These are phyloP conservation scores for Lepidium didymum DNA, from an alignment of 345 rosid genomes.

Conservation along the genomic window DNA sequence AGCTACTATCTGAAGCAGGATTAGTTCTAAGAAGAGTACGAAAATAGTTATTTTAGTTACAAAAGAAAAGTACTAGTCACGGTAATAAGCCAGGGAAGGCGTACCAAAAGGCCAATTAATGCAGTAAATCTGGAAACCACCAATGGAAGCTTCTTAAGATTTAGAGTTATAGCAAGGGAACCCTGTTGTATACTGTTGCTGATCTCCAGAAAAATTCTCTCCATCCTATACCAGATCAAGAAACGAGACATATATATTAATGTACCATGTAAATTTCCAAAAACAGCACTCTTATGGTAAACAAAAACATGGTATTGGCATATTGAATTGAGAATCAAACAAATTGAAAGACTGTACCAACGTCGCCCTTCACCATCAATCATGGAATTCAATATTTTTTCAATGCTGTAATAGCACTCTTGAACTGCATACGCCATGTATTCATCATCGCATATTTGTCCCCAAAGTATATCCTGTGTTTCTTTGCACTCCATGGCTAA, in stretches of 20 bases:
- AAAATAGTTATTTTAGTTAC: too few species aligned
- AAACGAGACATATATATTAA: neutral
- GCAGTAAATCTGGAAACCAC: slow-evolving; percentile 86
- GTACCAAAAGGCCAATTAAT: slow-evolving; percentile 90
- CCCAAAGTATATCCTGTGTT: slow-evolving; percentile 74
- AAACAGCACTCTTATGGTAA: slow-evolving; percentile 2
- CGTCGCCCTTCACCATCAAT: slow-evolving; percentile 91
- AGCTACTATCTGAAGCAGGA: neutral
- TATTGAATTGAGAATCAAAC: neutral
- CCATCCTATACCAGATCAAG: slow-evolving; percentile 56
- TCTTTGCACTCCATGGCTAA: slow-evolving; percentile 92
- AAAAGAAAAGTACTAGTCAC: neutral
- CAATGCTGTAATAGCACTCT: slow-evolving; percentile 90
- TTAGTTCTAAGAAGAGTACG: neutral
- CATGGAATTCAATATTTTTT: slow-evolving; percentile 70
- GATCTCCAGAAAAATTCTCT: slow-evolving; percentile 81
- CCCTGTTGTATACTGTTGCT: slow-evolving; percentile 56
- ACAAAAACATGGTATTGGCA: slow-evolving; percentile 8
- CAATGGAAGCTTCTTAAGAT: slow-evolving; percentile 64
- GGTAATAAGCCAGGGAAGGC: slow-evolving; percentile 12
- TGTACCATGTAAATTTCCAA: neutral
- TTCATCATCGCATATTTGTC: slow-evolving; percentile 75
- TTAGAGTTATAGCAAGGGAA: slow-evolving; percentile 66
- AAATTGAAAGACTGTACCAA: slow-evolving; percentile 49
- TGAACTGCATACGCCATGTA: slow-evolving; percentile 96